These are phyloP conservation scores for Cercospora brassicicola DNA, from an alignment of 2,329 filamentous ascomycete genomes.

Conservation along the genomic window DNA sequence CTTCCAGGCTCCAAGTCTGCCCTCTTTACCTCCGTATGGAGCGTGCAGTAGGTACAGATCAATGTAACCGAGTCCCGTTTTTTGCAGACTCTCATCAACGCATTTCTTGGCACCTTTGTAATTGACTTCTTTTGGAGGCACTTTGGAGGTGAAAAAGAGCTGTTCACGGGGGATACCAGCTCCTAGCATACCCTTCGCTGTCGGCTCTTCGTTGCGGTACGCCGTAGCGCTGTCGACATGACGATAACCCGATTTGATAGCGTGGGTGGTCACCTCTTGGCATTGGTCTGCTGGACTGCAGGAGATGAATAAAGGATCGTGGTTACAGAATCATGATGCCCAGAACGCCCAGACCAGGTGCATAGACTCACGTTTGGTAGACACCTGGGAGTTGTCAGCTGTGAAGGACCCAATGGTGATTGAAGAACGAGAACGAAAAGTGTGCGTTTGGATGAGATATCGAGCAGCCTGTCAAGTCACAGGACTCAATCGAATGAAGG, in stretches of 20 bases:
- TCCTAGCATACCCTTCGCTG: constrained; percentile 54
- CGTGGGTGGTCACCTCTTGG: constrained; percentile 59
- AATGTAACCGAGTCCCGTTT: constrained; percentile 54
- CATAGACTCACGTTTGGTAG: constrained; percentile 37
- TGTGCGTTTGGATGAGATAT: too few species aligned
- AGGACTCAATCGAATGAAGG: too few species aligned
- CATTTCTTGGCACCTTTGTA: constrained; percentile 66
- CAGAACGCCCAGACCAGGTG: neutral
- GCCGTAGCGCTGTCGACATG: constrained; percentile 61
- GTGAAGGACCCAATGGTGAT: neutral
- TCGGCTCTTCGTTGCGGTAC: constrained; percentile 60
- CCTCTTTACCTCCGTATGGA: constrained; percentile 54
- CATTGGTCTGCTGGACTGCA: constrained; percentile 53
- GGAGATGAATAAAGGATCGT: neutral
- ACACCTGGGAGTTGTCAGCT: constrained; percentile 27
- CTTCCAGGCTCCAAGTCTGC: constrained; percentile 52
- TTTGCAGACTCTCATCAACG: constrained; percentile 62
- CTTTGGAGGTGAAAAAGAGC: constrained; percentile 65
- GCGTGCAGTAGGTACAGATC: constrained; percentile 54
- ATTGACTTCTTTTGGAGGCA: constrained; percentile 53
- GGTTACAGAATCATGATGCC: neutral
- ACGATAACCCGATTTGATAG: constrained; percentile 57
- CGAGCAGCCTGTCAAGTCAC: too few species aligned
- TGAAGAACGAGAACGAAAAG: neutral
- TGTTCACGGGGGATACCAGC: constrained; percentile 55